These are phyloP conservation scores for Rubus idaeus DNA, from an alignment of 306 rosid species.

Conservation along the genomic window DNA sequence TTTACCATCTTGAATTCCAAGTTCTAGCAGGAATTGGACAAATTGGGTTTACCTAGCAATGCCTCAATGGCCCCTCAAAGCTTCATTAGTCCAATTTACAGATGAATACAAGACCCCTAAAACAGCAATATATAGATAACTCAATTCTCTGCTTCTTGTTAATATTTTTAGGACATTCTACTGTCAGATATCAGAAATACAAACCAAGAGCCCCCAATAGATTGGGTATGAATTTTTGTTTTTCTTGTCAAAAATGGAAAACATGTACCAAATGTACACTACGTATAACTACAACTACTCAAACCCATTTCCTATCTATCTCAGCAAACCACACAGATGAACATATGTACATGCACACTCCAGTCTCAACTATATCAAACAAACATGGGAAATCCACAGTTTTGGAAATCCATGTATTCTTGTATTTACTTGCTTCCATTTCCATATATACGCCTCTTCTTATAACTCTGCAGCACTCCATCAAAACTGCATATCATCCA, in stretches of 20 bases:
- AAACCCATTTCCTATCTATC: slow-evolving; percentile 29
- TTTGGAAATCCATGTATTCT: slow-evolving; percentile 27
- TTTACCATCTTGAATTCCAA: neutral
- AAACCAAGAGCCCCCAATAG: slow-evolving; percentile 17
- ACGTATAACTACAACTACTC: slow-evolving; percentile 34
- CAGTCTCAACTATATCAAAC: slow-evolving; percentile 26
- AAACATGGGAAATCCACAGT: slow-evolving; percentile 31
- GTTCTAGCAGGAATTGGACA: neutral
- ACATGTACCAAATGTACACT: slow-evolving; percentile 43
- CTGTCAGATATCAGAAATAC: neutral
- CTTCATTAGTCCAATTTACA: neutral
- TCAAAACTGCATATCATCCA: slow-evolving; percentile 51
- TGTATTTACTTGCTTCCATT: slow-evolving; percentile 30
- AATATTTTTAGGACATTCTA: neutral
- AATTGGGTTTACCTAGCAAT: neutral
- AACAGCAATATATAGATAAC: neutral
- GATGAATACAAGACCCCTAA: neutral
- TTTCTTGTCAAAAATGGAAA: slow-evolving; percentile 11
- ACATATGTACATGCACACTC: slow-evolving; percentile 34
- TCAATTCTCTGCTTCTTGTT: neutral
- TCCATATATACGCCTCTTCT: slow-evolving; percentile 22
- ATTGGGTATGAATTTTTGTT: neutral
- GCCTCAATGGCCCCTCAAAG: neutral
- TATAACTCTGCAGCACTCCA: slow-evolving; percentile 1
- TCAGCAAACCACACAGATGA: slow-evolving; percentile 36